Percentiles rank a stretch among this genome's conserved stretches.
Evolutionary conservation across 805 yeast species (phyloP).

Genomic region (Ogataea zsoltii): DNA sequence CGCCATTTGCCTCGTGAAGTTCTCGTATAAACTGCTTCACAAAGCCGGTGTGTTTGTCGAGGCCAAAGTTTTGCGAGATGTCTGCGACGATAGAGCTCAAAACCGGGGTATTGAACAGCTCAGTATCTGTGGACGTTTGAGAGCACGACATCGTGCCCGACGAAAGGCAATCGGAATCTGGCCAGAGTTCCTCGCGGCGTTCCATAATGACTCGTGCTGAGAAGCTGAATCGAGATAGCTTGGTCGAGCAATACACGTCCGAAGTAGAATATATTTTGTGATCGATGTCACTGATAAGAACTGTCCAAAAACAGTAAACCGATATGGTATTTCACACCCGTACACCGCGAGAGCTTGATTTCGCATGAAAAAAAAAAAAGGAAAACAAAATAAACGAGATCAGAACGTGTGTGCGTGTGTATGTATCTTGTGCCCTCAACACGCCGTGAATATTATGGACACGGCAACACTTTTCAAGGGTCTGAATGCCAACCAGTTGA

Average conservation of each 20-base stretch:
- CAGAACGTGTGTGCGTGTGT: too few species aligned
- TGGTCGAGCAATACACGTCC: too few species aligned
- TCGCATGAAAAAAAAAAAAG: too few species aligned
- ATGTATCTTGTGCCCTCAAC: too few species aligned
- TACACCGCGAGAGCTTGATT: not conserved
- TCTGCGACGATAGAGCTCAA: not conserved
- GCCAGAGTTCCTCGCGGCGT: not conserved
- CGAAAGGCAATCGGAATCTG: not conserved
- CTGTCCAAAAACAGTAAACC: not conserved
- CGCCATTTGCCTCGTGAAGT: not conserved
- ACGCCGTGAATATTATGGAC: too few species aligned
- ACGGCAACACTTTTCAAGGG: conserved; percentile 4
- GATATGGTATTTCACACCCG: not conserved
- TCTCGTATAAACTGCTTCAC: not conserved
- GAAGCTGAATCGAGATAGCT: too few species aligned
- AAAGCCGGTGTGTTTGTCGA: not conserved
- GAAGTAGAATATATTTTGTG: not conserved
- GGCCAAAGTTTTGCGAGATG: not conserved
- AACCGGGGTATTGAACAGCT: not conserved
- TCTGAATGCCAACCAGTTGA: conserved; percentile 42
- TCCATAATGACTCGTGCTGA: too few species aligned
- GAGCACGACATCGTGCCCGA: not conserved
- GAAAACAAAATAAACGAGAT: not conserved
- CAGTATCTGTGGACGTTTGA: not conserved
- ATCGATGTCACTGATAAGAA: not conserved